Percentiles rank a stretch among this genome's conserved stretches.
phyloP scores from a whole-genome alignment of 2,329 filamentous ascomycete genomes.

The Hymenoscyphus albidus region DNA sequence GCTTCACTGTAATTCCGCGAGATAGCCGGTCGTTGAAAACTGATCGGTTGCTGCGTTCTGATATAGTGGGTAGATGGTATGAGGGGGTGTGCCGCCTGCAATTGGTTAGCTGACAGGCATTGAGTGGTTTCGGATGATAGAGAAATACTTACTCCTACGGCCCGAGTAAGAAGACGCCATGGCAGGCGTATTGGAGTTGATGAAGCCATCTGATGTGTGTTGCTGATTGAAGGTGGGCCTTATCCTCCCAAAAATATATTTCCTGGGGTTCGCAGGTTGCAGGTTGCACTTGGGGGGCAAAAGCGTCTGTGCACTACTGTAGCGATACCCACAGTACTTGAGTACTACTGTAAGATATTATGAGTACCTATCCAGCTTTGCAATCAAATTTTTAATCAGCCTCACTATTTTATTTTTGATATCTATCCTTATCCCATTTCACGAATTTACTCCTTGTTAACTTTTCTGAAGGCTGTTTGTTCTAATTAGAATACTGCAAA shows the following conservation, averaged over 20 bases:
- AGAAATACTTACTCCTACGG: conserved; percentile 16
- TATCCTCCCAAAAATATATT: conserved; percentile 18
- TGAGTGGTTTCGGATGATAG: not conserved
- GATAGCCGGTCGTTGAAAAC: conserved; percentile 2
- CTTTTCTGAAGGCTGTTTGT: too few relatives aligned
- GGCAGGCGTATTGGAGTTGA: conserved; percentile 27
- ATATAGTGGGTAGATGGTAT: conserved; percentile 11
- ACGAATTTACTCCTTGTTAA: too few relatives aligned
- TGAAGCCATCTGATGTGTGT: conserved; percentile 25
- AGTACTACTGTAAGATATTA: too few relatives aligned
- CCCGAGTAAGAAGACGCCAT: conserved; percentile 23
- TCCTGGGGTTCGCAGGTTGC: not conserved
- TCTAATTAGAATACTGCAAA: too few relatives aligned
- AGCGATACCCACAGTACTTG: too few relatives aligned
- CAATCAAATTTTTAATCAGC: too few relatives aligned
- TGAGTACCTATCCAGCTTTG: too few relatives aligned
- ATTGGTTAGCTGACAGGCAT: conserved; percentile 8
- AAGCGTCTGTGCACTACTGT: not conserved
- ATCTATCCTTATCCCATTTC: too few relatives aligned
- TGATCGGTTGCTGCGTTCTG: conserved; percentile 9
- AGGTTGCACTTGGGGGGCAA: not conserved
- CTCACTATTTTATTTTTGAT: too few relatives aligned
- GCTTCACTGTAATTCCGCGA: conserved; percentile 11
- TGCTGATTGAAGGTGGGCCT: conserved; percentile 1
- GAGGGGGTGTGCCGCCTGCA: conserved; percentile 21